phyloP scores from a whole-genome alignment of 805 yeast species.

The Zygosaccharomyces kombuchaensis region DNA sequence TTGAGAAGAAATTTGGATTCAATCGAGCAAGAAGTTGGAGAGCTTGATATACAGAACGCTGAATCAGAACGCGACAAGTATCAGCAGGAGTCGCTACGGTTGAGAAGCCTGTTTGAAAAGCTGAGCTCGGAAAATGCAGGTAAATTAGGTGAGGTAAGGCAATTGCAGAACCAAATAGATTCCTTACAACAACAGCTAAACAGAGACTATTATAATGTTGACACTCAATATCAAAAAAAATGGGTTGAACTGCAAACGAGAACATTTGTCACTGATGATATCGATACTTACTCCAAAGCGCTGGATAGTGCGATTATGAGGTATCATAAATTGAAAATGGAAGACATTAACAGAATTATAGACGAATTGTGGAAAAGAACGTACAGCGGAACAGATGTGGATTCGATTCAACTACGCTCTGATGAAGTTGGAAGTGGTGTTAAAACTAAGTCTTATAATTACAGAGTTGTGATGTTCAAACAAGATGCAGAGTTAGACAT shows the following conservation, averaged over 20 bases:
- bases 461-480: constrained; percentile 92
- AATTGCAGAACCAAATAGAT: constrained; percentile 66
- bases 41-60: constrained; percentile 54
- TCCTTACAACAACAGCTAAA: constrained; percentile 54
- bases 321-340: constrained; percentile 87
- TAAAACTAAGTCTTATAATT: constrained; percentile 71
- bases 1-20: constrained; percentile 38
- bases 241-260: constrained; percentile 75
- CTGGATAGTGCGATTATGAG: constrained; percentile 91
- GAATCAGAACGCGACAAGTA: constrained; percentile 56
- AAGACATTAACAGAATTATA: constrained; percentile 79
- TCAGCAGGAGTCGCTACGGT: constrained; percentile 49
- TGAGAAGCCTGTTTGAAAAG: constrained; percentile 47
- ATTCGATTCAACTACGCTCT: constrained; percentile 78
- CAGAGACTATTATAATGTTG: constrained; percentile 68
- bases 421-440: constrained; percentile 49
- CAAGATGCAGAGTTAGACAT: constrained; percentile 89
- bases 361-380: constrained; percentile 94
- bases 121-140: constrained; percentile 67
- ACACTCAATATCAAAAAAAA: constrained; percentile 58
- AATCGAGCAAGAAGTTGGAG: constrained; percentile 39
- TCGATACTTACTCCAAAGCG: constrained; percentile 76
- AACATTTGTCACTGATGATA: constrained; percentile 70
- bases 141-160: constrained; percentile 80
- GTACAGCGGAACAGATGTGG: constrained; percentile 92